Conservation (phyloP, 768 basidiomycete species). For the Lentinula lateritia region DNA sequence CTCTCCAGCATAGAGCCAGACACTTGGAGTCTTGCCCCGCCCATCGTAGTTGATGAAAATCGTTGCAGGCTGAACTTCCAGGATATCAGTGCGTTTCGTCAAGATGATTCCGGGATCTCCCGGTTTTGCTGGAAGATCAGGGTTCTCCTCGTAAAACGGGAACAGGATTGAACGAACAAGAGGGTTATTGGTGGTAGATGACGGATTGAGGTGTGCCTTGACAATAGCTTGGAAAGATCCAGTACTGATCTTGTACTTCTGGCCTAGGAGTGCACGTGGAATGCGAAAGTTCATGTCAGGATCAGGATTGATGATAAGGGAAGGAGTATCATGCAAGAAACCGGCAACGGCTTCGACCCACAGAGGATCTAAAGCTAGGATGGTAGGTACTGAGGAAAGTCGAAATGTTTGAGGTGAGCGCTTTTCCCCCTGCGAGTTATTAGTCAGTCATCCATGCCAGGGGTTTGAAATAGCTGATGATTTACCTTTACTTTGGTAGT, state of each 20-base stretch:
- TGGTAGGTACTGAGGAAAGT: neutral
- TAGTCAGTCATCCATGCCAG: neutral
- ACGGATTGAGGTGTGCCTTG: neutral
- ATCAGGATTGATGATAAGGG: neutral
- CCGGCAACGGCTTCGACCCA: neutral
- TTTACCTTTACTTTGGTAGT: too few species aligned
- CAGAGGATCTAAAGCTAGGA: neutral
- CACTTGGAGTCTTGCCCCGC: neutral
- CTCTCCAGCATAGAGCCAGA: conserved; percentile 1
- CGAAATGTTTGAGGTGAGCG: neutral
- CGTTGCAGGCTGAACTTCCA: neutral
- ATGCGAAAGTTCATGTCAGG: neutral
- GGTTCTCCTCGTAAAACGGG: neutral
- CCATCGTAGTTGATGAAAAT: neutral
- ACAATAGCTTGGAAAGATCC: neutral
- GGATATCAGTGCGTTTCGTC: neutral
- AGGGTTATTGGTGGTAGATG: neutral
- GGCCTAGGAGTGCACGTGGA: neutral
- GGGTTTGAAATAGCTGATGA: too few species aligned
- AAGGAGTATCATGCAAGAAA: neutral
- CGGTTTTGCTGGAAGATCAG: neutral
- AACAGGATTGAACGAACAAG: neutral
- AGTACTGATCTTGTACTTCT: neutral
- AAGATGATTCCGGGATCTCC: conserved; percentile 1
- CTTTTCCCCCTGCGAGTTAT: neutral